These are phyloP conservation scores for Sonneratia alba DNA, from an alignment of 345 rosid species.

Conservation along the genomic window DNA sequence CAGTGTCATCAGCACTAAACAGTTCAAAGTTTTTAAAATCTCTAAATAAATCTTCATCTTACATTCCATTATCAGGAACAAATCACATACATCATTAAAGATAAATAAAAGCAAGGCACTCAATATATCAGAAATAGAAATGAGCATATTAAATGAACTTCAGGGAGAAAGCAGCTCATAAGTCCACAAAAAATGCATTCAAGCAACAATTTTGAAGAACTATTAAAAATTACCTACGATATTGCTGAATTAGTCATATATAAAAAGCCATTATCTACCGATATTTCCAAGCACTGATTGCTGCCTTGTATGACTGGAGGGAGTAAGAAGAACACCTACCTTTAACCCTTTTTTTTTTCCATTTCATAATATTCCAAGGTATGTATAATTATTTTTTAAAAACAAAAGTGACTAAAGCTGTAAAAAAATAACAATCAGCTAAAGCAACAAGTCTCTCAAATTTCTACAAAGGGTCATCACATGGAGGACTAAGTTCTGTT, in stretches of 20 bases:
- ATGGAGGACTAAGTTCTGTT: neutral
- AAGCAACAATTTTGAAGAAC: neutral
- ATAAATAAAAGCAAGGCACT: neutral
- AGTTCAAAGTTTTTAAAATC: neutral
- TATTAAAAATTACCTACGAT: too few relatives aligned
- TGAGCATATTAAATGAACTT: neutral
- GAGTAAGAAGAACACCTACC: neutral
- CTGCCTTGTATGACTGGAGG: neutral
- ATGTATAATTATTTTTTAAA: neutral
- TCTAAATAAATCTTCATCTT: too few relatives aligned
- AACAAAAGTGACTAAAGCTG: too few relatives aligned
- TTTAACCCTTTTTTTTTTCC: neutral
- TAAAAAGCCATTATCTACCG: neutral
- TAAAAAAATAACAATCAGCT: neutral
- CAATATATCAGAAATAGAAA: neutral
- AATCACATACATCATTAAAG: too few relatives aligned
- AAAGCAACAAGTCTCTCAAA: neutral
- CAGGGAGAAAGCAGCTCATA: neutral
- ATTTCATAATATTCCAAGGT: neutral
- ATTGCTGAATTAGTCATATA: neutral
- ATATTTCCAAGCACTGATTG: neutral
- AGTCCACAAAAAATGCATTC: neutral
- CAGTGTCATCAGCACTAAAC: neutral
- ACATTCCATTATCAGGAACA: too few relatives aligned
- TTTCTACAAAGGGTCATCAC: neutral